A percentile compares a stretch with the other conserved stretches of the same genome.
phyloP scores from a whole-genome alignment of 345 rosid genomes.

The Hibiscus mutabilis region DNA sequence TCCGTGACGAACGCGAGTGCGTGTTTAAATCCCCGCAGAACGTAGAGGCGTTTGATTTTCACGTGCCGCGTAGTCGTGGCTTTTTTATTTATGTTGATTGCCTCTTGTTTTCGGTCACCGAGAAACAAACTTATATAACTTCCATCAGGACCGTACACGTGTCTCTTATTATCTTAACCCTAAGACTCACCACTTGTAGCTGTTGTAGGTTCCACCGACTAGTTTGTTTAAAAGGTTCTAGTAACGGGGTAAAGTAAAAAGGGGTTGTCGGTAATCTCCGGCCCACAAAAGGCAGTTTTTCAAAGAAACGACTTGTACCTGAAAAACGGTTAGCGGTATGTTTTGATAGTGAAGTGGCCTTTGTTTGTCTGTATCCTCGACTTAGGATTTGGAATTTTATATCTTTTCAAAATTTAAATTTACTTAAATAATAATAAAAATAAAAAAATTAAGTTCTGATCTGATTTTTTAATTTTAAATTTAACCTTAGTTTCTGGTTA shows the following conservation, averaged over 20 bases:
- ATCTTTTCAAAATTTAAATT: no score
- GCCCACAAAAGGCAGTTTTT: not conserved
- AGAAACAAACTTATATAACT: no score
- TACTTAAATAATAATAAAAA: no score
- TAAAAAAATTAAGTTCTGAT: no score
- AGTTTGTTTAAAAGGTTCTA: not conserved
- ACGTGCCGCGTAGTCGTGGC: not conserved
- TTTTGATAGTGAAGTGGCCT: not conserved
- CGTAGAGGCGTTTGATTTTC: not conserved
- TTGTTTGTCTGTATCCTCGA: not conserved
- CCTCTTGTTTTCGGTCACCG: no score
- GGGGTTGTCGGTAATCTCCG: not conserved
- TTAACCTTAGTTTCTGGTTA: no score
- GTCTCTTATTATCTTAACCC: not conserved
- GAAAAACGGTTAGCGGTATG: conserved; percentile 13
- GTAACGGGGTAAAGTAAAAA: not conserved
- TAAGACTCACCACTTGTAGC: not conserved
- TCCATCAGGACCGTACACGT: no score
- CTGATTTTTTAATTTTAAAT: no score
- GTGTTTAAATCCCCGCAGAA: not conserved
- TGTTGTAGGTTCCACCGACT: not conserved
- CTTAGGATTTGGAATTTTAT: no score
- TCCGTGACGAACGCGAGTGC: not conserved
- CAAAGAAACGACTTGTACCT: conserved; percentile 15
- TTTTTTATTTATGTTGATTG: no score